These are phyloP conservation scores for Plasmodium vinckei DNA, from an alignment of 169 alveolate species.

Conservation along the genomic window DNA sequence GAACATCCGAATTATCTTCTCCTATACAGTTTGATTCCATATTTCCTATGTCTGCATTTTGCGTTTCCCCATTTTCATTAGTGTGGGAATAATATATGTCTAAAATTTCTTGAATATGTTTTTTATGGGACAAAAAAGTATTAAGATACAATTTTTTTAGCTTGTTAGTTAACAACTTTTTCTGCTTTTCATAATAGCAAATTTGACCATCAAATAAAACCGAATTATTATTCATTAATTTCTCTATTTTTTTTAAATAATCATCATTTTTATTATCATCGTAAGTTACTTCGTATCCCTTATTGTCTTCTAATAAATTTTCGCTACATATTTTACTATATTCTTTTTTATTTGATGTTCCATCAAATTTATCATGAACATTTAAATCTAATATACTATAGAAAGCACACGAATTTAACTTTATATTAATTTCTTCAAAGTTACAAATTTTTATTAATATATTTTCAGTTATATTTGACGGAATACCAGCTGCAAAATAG, in stretches of 20 bases:
- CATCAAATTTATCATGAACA: background rate
- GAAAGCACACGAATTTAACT: conserved; percentile 4
- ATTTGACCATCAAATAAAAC: conserved; percentile 11
- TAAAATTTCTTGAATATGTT: conserved; percentile 43
- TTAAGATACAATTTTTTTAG: conserved; percentile 22
- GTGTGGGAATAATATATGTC: conserved; percentile 3
- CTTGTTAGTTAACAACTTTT: conserved; percentile 18
- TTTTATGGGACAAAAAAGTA: conserved; percentile 19
- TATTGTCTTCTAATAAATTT: conserved; percentile 5
- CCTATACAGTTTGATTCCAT: background rate
- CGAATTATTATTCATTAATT: conserved; percentile 20
- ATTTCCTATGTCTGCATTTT: conserved; percentile 1
- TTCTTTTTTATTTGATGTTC: background rate
- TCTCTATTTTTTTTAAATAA: conserved; percentile 25
- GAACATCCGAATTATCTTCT: background rate
- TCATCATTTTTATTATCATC: conserved; percentile 1
- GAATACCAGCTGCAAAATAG: conserved; percentile 58
- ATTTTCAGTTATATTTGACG: conserved; percentile 24
- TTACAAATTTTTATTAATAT: conserved; percentile 64
- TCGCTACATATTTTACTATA: background rate
- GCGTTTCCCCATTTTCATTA: too few species aligned
- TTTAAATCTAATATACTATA: conserved; percentile 43
- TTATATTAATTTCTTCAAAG: conserved; percentile 66
- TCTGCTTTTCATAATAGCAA: conserved; percentile 30
- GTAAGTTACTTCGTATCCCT: background rate